Evolutionary conservation across 495 filamentous ascomycete species (phyloP), one percentile per base, ranked within the genome.

Genomic region (Pyrenula aspistea): DNA sequence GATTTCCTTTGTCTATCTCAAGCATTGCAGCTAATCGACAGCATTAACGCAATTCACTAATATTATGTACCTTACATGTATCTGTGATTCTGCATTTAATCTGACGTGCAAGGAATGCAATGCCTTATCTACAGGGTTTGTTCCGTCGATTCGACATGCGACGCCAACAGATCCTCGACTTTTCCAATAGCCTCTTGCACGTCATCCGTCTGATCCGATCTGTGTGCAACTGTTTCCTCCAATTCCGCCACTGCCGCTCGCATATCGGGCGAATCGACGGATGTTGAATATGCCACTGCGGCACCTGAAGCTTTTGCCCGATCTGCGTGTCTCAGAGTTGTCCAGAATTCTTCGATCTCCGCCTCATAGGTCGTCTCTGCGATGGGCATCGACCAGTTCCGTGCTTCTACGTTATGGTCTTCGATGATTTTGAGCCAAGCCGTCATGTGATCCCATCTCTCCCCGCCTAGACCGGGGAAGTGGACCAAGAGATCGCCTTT

Each of bases 401-500:
- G 31, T 42, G 31, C 31, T 42, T 42, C 15, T 4, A 15, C 31
- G 31, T 42, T 15, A 42, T 42, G 31, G 15, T 42, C 31, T 42
- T 42, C 31, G 31, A 42, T 42, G 15, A 42, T 15, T 42, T 42
- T 15, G 15, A 42, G 31, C 31, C 31, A 42, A 15, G 31, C 31
- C 4, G 8, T 42, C 31, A 42, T 42, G 15, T 42, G 31, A 42
- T 59, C 42, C 56, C 56, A 58, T 12, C 63, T 57, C 12, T 65
- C 56, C 12, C 60, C 61, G 21, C 64, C 60, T 19, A 67, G 56
- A 50, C 65, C 68, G 0, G 70, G 68, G 56, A 74, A 73, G 54
- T 71, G 69, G 0, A 72, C 65, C 10, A 74, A 67, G 53, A 72
- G 55, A 53, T 69, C 58, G 0, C 69, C 71, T 12, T 23, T 56